Evolutionary conservation across 2,329 filamentous ascomycete genomes (phyloP).

Genomic region (Diaporthe sp.): DNA sequence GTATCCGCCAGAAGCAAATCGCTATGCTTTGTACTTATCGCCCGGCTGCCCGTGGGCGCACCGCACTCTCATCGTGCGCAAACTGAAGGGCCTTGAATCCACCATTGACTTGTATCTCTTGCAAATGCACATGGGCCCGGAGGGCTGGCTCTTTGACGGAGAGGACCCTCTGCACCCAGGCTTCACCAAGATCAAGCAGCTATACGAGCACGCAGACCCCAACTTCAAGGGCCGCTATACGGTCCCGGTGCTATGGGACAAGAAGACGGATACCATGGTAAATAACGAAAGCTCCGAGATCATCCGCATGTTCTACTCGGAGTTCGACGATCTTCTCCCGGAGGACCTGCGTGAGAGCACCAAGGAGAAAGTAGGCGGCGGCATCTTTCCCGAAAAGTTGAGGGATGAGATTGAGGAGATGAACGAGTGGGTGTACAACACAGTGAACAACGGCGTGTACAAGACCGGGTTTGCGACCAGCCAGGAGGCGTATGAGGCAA

Average conservation of each 20-base stretch:
- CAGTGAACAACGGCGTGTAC: slow-evolving; percentile 61
- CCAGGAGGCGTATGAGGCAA: slow-evolving; percentile 73
- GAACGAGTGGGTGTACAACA: slow-evolving; percentile 74
- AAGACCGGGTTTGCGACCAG: slow-evolving; percentile 73
- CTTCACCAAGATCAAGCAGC: slow-evolving; percentile 73
- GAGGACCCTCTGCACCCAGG: slow-evolving; percentile 69
- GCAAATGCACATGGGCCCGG: slow-evolving; percentile 70
- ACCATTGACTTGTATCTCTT: slow-evolving; percentile 76
- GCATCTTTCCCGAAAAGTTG: slow-evolving; percentile 67
- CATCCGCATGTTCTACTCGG: slow-evolving; percentile 83
- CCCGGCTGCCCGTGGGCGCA: slow-evolving; percentile 76
- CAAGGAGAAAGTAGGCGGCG: slow-evolving; percentile 57
- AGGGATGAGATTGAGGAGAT: slow-evolving; percentile 69
- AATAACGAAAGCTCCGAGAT: slow-evolving; percentile 89
- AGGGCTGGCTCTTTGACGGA: slow-evolving; percentile 65
- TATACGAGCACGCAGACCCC: slow-evolving; percentile 76
- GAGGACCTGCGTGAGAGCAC: slow-evolving; percentile 59
- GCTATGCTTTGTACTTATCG: slow-evolving; percentile 72
- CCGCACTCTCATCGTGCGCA: slow-evolving; percentile 76
- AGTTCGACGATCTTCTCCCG: slow-evolving; percentile 72
- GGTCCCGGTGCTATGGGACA: slow-evolving; percentile 79
- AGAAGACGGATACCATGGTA: slow-evolving; percentile 75
- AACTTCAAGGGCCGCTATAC: slow-evolving; percentile 78
- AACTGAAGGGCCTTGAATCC: slow-evolving; percentile 78
- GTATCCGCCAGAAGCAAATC: slow-evolving; percentile 68